phyloP scores from a whole-genome alignment of 768 basidiomycete species.

The Suillus discolor region DNA sequence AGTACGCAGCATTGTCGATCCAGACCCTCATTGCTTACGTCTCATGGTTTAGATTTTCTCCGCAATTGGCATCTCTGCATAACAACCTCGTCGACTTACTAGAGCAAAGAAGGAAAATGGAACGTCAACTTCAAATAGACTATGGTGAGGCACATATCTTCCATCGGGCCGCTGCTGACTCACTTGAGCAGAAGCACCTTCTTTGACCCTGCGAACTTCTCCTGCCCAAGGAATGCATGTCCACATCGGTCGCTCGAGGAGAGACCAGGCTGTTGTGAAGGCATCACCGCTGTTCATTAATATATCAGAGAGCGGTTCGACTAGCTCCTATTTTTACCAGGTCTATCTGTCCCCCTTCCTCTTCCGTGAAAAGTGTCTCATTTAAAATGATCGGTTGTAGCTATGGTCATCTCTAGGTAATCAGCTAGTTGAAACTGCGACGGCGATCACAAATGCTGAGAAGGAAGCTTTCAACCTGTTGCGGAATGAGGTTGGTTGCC shows the following conservation, averaged over 20 bases:
- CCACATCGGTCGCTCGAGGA: slow-evolving; percentile 66
- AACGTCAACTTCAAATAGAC: slow-evolving; percentile 51
- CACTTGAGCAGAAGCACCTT: slow-evolving; percentile 57
- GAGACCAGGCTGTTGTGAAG: slow-evolving; percentile 55
- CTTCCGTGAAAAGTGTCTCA: slow-evolving; percentile 1
- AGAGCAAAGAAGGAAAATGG: slow-evolving; percentile 49
- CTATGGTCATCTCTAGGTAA: slow-evolving; percentile 77
- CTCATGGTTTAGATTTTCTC: slow-evolving; percentile 55
- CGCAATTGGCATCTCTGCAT: slow-evolving; percentile 53
- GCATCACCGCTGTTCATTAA: slow-evolving; percentile 52
- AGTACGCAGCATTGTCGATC: slow-evolving; percentile 39
- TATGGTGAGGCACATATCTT: slow-evolving; percentile 46
- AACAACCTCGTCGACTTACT: slow-evolving; percentile 45
- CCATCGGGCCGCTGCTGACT: background rate
- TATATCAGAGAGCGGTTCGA: slow-evolving; percentile 65
- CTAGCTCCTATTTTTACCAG: slow-evolving; percentile 68
- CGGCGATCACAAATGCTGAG: slow-evolving; percentile 58
- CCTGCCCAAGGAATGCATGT: slow-evolving; percentile 74
- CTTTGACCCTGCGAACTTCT: slow-evolving; percentile 70
- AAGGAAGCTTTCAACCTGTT: slow-evolving; percentile 73
- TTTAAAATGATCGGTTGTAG: slow-evolving; percentile 36
- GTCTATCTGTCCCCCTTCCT: slow-evolving; percentile 34
- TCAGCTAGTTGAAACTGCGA: slow-evolving; percentile 60
- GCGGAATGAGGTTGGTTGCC: slow-evolving; percentile 57
- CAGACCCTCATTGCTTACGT: slow-evolving; percentile 2